phyloP scores from a whole-genome alignment of 2,329 filamentous ascomycete species.

The Sporothrix brunneoviolacea region DNA sequence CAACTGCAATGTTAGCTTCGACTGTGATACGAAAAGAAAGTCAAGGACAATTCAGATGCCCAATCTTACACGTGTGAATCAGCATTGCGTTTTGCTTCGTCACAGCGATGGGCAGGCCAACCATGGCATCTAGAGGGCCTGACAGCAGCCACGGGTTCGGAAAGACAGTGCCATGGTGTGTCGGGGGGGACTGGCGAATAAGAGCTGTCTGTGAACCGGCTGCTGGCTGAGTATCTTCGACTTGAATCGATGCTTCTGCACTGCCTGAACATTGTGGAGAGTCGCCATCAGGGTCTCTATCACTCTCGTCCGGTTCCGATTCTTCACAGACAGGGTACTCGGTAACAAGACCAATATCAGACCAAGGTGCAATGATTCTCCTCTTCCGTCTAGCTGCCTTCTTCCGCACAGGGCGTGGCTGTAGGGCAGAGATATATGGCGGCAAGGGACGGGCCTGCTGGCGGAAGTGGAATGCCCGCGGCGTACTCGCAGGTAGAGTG shows the following conservation, averaged over 20 bases:
- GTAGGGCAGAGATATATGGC: neutral
- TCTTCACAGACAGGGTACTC: too few species aligned
- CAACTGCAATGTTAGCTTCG: constrained; percentile 26
- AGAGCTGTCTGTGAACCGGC: neutral
- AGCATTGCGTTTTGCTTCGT: constrained; percentile 20
- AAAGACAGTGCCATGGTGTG: neutral
- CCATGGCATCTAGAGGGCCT: constrained; percentile 17
- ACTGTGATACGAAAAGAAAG: neutral
- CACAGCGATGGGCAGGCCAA: constrained; percentile 16
- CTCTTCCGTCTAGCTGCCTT: too few species aligned
- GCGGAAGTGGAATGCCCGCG: constrained; percentile 5
- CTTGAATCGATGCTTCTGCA: too few species aligned
- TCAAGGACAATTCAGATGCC: neutral
- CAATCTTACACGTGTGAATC: constrained; percentile 17
- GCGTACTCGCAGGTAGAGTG: constrained; percentile 6
- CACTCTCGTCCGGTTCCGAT: too few species aligned
- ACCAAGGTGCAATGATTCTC: too few species aligned
- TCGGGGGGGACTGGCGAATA: neutral
- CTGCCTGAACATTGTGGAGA: too few species aligned
- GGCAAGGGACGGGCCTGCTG: neutral
- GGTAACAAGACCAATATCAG: too few species aligned
- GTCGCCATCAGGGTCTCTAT: too few species aligned
- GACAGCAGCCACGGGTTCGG: constrained; percentile 16
- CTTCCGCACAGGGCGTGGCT: neutral
- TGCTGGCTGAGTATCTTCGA: too few species aligned